These are phyloP conservation scores for Cinchona pubescens DNA, from an alignment of 257 asterid species.

Conservation along the genomic window DNA sequence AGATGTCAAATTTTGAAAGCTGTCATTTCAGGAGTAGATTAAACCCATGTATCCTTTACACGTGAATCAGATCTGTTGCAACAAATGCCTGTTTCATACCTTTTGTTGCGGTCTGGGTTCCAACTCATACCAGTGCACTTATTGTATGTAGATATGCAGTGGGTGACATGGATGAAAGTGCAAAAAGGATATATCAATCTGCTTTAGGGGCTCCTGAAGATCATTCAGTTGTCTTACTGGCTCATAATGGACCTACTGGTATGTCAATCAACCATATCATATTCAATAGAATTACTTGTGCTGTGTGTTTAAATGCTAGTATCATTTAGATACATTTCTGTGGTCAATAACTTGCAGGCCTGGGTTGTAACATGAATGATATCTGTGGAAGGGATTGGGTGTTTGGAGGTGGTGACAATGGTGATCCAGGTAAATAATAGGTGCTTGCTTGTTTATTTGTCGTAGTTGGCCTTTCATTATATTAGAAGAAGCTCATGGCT, in stretches of 20 bases:
- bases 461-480: background rate
- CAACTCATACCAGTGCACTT: slow-evolving; percentile 10
- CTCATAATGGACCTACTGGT: slow-evolving; percentile 98
- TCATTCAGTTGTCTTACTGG: slow-evolving; percentile 75
- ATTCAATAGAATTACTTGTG: slow-evolving; percentile 1
- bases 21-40: background rate
- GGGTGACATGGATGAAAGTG: slow-evolving; percentile 64
- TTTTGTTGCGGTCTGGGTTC: background rate
- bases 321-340: slow-evolving; percentile 10
- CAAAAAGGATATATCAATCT: slow-evolving; percentile 59
- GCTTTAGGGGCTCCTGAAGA: slow-evolving; percentile 65
- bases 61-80: background rate
- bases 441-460: background rate
- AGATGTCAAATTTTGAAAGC: background rate
- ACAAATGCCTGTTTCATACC: background rate
- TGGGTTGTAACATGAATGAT: slow-evolving; percentile 68
- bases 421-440: slow-evolving; percentile 71
- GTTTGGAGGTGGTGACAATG: slow-evolving; percentile 78
- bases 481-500: background rate
- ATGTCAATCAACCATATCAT: slow-evolving; percentile 15
- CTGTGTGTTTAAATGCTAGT: slow-evolving; percentile 13
- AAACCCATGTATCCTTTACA: background rate
- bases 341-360: slow-evolving; percentile 43
- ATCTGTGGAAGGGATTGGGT: slow-evolving; percentile 89
- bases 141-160: slow-evolving; percentile 56